Evolutionary conservation across 352 stramenopile species (phyloP), one percentile per base, ranked within the genome.

Genomic region (Aphanomyces euteiches): DNA sequence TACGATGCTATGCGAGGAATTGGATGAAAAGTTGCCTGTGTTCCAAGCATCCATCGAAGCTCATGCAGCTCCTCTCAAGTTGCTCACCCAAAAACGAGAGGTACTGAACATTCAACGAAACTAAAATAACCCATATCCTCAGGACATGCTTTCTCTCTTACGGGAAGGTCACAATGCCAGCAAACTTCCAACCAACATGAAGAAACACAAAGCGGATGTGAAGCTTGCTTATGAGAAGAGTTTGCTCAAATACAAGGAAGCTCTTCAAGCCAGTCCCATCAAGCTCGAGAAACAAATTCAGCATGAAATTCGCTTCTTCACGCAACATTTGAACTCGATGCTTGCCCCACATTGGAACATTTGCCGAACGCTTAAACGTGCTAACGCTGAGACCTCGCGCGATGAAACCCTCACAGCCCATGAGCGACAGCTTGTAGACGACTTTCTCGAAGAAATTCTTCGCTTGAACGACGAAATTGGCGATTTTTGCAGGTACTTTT

Each of bases 221-320:
- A 67, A 67, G n/a, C 0, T 15, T 6, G 10, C 10, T 19, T 67
- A 67, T 39, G 5, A 53, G 40, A 40, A 45, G 7, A 67, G 59
- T 39, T 17, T 67, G 39, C 34, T 48, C 59, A 67, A 67, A 45
- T 67, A 67, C 59, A 67, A 67, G 40, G 15, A 47, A 6, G 59
- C 39, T 19, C 59, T 67, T 12, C 59, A 67, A 48, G 59, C 59
- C 7, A 56, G 37, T 47, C 59, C 59, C 7, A 47, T 67, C 59
- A 67, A 67, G 40, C 40, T 67, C 15, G 59, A 67, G 40, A 67
- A 67, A 28, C 59, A 67, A 34, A 67, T 67, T 28, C 59, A 67
- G 19, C 40, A 54, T 17, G 59, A 67, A 39, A 67, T 67, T 17
- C 59, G 59, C 5, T 17, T n/a, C 59, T 67, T 67, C 41, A 67